Evolutionary conservation across 495 filamentous ascomycete species (phyloP).

Genomic region (Aspergillus campestris): DNA sequence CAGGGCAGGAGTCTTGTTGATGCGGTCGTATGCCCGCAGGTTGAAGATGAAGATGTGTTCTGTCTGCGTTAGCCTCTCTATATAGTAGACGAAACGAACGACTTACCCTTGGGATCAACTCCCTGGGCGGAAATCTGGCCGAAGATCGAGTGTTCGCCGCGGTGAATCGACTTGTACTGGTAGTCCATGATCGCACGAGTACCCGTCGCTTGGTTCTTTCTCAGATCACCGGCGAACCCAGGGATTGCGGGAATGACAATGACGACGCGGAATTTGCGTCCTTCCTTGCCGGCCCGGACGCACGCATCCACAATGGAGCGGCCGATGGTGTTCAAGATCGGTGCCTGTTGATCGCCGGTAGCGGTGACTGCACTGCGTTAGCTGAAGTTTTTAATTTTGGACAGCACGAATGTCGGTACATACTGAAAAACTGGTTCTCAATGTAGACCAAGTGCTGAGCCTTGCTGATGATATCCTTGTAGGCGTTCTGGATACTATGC

Average conservation of each 20-base stretch:
- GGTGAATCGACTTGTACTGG: constrained; percentile 91
- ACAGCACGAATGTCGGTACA: too few relatives aligned
- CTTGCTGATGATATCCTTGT: constrained; percentile 71
- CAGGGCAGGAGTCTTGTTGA: constrained; percentile 69
- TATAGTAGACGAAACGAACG: not conserved
- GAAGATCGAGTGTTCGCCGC: constrained; percentile 85
- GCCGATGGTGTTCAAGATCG: constrained; percentile 82
- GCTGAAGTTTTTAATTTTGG: constrained; percentile 3
- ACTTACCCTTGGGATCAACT: constrained; percentile 56
- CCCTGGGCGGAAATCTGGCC: constrained; percentile 68
- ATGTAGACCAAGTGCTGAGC: constrained; percentile 93
- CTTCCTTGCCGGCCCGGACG: constrained; percentile 70
- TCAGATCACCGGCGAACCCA: constrained; percentile 85
- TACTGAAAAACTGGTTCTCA: constrained; percentile 94
- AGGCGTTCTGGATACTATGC: constrained; percentile 88
- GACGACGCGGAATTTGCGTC: constrained; percentile 85
- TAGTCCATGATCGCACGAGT: constrained; percentile 98
- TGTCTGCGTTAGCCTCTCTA: constrained; percentile 3
- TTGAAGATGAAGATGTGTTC: constrained; percentile 90
- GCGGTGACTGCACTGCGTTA: constrained; percentile 56
- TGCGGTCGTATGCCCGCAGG: constrained; percentile 77
- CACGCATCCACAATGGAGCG: constrained; percentile 84
- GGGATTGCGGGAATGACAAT: constrained; percentile 84
- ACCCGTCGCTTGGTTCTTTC: constrained; percentile 71
- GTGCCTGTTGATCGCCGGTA: constrained; percentile 76